phyloP scores from a whole-genome alignment of 805 yeast species.

The Candida sithepensis region DNA sequence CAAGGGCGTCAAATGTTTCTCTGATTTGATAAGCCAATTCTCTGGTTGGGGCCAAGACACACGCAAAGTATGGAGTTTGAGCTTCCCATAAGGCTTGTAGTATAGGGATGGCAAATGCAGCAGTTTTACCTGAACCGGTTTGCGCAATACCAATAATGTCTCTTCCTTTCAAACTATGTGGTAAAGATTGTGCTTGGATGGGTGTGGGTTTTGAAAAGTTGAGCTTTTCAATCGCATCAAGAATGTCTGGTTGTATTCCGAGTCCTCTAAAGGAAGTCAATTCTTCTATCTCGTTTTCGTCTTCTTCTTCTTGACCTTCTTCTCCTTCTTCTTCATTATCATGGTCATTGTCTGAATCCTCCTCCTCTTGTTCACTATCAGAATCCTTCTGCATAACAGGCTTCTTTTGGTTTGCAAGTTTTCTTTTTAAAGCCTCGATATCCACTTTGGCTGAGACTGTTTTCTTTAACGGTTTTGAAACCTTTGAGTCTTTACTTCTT shows the following conservation, averaged over 20 bases:
- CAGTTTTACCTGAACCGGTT: slow-evolving; percentile 98
- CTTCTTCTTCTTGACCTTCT: slow-evolving; percentile 12
- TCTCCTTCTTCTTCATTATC: slow-evolving; percentile 10
- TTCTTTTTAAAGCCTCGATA: slow-evolving; percentile 27
- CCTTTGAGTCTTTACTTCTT: slow-evolving; percentile 2
- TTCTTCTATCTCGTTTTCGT: slow-evolving; percentile 10
- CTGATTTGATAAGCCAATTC: slow-evolving; percentile 85
- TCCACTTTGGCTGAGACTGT: slow-evolving; percentile 22
- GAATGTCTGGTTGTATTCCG: slow-evolving; percentile 69
- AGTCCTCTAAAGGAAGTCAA: slow-evolving; percentile 45
- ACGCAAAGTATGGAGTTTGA: slow-evolving; percentile 83
- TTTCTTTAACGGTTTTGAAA: slow-evolving; percentile 9
- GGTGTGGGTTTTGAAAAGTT: slow-evolving; percentile 86
- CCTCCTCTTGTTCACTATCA: slow-evolving; percentile 10
- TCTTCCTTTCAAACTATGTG: slow-evolving; percentile 84
- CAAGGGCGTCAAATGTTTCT: slow-evolving; percentile 93
- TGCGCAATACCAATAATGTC: slow-evolving; percentile 96
- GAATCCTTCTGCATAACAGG: slow-evolving; percentile 4
- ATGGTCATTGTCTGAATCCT: slow-evolving; percentile 5
- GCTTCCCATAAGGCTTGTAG: slow-evolving; percentile 87
- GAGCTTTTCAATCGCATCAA: slow-evolving; percentile 73
- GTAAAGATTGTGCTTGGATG: slow-evolving; percentile 87
- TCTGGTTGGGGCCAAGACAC: slow-evolving; percentile 84
- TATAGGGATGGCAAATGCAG: slow-evolving; percentile 96
- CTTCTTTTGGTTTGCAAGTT: slow-evolving; percentile 17